Base-by-base conservation (phyloP, 495 filamentous ascomycete species). In the Durotheca rogersii region DNA sequence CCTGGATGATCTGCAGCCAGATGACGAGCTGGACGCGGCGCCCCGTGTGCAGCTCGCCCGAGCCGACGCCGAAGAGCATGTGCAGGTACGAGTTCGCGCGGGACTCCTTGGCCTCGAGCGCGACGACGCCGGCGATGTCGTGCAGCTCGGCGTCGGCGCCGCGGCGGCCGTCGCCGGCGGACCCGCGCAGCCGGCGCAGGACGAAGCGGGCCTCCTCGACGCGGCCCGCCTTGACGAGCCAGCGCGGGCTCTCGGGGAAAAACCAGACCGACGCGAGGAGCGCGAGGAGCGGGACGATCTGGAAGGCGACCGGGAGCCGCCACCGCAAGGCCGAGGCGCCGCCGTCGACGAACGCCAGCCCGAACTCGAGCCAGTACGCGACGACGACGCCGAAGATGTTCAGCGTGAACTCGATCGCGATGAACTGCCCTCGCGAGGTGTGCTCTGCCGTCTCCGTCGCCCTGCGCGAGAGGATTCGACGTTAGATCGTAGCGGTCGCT, bases 301-400 rank as follows among this genome's bases (percentile, higher is more conserved):
- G 85, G 68, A 88, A 87, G 0, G 78, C 85, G 51, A 88, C 81
- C 0, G 84, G 85, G 56, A 88, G 85, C 18, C 84, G 69, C 84
- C 84, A 87, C 42, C 75, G 72, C 58, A 86, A 75, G 14, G 80
- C 49, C 18, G 80, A 79, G 18, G 67, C 66, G 25, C 80, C 80
- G 19, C 69, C 70, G 35, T 83, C 74, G 55, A 83, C 56, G 20
- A 52, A 66, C 5, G 77, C 80, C n/a, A 81, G 66, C 7, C 81
- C 81, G 58, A 82, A 88, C 60, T 86, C 84, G 17, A 88, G 70
- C 85, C 84, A 88, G 51, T 87, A 87, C 4, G 83, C 84, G 14
- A 87, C 69, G 2, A 86, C 83, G 3, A 88, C 83, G 61, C 85
- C 85, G 31, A 87, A 83, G 50, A 87, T 87, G 56, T 88, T 88